Evolutionary conservation across 2,329 filamentous ascomycete genomes (phyloP).

Genomic region (Fusarium sp.): DNA sequence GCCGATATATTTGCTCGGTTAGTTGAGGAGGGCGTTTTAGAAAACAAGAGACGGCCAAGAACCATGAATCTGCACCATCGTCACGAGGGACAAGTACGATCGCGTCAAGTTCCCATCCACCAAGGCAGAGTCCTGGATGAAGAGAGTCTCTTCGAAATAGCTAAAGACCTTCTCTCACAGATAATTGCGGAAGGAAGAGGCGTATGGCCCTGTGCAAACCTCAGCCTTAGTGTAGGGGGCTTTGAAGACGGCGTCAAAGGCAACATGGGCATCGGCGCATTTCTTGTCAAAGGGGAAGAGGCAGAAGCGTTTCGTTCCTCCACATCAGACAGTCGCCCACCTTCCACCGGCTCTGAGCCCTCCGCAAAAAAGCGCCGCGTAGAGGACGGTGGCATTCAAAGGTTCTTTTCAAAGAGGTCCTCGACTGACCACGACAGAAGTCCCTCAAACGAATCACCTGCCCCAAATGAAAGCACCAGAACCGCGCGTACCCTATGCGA

Average conservation of each 20-base stretch:
- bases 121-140: conserved; percentile 80
- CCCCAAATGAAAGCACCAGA: not conserved
- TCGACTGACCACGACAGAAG: conserved; percentile 46
- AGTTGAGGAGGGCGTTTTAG: conserved; percentile 89
- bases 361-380: conserved; percentile 51
- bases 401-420: conserved; percentile 65
- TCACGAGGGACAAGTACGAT: conserved; percentile 78
- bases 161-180: conserved; percentile 81
- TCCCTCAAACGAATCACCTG: conserved; percentile 27
- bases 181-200: conserved; percentile 77
- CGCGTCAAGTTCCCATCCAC: conserved; percentile 81
- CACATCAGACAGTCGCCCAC: conserved; percentile 38
- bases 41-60: conserved; percentile 87
- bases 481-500: conserved; percentile 12
- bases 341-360: conserved; percentile 40
- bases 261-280: conserved; percentile 87
- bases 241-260: conserved; percentile 89
- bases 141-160: conserved; percentile 76
- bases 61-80: conserved; percentile 88
- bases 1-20: conserved; percentile 92
- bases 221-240: conserved; percentile 88
- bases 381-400: conserved; percentile 65
- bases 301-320: conserved; percentile 57
- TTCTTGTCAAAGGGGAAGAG: conserved; percentile 82
- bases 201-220: conserved; percentile 91